phyloP scores from a whole-genome alignment of 148 eudicot genomes.

The Rhododendron henanense region DNA sequence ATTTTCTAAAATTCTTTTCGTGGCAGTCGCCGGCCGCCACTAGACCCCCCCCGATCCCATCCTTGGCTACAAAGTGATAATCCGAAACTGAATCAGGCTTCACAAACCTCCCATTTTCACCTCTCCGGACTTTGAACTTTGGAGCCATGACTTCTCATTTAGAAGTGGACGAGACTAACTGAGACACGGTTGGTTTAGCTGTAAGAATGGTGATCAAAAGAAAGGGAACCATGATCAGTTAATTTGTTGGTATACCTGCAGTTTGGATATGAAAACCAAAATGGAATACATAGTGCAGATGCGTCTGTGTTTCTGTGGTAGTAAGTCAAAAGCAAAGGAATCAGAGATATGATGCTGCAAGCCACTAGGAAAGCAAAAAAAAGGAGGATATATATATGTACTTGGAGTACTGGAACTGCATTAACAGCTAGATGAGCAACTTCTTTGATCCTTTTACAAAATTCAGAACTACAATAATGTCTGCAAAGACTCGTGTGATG shows the following conservation, averaged over 20 bases:
- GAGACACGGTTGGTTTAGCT: neutral
- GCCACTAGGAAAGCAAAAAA: neutral
- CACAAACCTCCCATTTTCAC: neutral
- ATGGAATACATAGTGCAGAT: neutral
- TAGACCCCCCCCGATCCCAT: too few relatives aligned
- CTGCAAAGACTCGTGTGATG: neutral
- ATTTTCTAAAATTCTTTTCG: too few relatives aligned
- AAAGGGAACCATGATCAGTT: neutral
- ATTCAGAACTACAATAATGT: neutral
- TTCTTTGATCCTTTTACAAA: neutral
- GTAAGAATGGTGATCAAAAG: neutral
- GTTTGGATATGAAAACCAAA: neutral
- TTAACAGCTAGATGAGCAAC: neutral
- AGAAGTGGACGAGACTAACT: neutral
- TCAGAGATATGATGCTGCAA: neutral
- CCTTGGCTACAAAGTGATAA: neutral
- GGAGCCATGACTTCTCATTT: neutral
- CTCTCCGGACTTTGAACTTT: neutral
- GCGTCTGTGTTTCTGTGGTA: neutral
- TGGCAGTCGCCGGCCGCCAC: too few relatives aligned
- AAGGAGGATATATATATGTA: neutral
- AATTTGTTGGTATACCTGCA: neutral
- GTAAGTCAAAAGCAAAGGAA: neutral
- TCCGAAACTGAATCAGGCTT: neutral
- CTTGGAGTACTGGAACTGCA: neutral